Evolutionary conservation across 495 filamentous ascomycete genomes (phyloP).

Genomic region (Baudoinia panamericana): DNA sequence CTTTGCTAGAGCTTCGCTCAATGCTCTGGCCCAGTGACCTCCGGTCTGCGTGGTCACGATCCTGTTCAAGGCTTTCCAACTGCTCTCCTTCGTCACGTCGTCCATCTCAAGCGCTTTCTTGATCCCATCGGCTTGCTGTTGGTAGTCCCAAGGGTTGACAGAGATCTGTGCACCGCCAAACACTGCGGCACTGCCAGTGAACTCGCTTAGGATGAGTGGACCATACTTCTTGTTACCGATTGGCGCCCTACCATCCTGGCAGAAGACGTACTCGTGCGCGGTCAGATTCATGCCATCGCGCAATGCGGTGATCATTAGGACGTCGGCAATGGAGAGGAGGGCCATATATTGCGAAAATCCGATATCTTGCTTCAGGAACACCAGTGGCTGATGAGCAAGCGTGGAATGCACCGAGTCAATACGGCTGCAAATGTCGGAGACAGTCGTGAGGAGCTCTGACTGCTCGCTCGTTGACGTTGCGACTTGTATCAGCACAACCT

Average conservation of each 20-base stretch:
- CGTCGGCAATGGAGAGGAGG: constrained; percentile 74
- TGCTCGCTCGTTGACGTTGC: constrained; percentile 79
- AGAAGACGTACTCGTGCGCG: constrained; percentile 81
- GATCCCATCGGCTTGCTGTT: constrained; percentile 71
- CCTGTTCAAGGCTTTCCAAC: constrained; percentile 62
- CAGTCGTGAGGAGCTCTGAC: constrained; percentile 68
- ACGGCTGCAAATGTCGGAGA: constrained; percentile 82
- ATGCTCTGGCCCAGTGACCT: constrained; percentile 63
- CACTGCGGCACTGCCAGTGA: constrained; percentile 77
- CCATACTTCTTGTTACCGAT: constrained; percentile 55
- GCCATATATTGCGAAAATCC: constrained; percentile 82
- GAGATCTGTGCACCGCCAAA: constrained; percentile 64
- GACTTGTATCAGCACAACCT: constrained; percentile 83
- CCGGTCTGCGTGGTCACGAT: constrained; percentile 71
- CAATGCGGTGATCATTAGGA: constrained; percentile 80
- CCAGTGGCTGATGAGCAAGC: constrained; percentile 74
- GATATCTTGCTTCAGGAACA: constrained; percentile 92
- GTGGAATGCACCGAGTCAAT: constrained; percentile 83
- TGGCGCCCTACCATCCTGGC: constrained; percentile 68
- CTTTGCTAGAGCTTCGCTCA: constrained; percentile 51
- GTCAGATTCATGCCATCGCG: constrained; percentile 95
- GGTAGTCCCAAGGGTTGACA: constrained; percentile 90
- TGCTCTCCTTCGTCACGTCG: constrained; percentile 52
- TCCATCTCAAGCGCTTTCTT: constrained; percentile 64
- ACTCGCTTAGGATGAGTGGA: constrained; percentile 81